These are phyloP conservation scores for Triangularia verruculosa DNA, from an alignment of 2,329 filamentous ascomycete species.

Conservation along the genomic window DNA sequence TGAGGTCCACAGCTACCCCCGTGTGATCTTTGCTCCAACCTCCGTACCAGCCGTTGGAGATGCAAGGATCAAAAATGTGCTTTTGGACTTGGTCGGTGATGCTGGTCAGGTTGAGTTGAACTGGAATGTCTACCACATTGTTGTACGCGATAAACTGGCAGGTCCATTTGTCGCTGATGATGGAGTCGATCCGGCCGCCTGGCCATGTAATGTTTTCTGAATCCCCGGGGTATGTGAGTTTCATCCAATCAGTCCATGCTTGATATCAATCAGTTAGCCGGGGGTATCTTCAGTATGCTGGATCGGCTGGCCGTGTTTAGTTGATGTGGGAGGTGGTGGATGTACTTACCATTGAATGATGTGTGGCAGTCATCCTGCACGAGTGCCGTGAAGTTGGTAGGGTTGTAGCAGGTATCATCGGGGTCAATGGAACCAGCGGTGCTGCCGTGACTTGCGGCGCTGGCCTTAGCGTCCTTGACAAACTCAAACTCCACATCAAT, in stretches of 20 bases:
- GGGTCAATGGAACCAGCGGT: not conserved
- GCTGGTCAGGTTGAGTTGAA: not conserved
- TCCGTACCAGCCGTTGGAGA: not conserved
- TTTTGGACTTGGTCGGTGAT: not conserved
- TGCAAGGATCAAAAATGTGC: not conserved
- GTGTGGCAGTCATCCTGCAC: not conserved
- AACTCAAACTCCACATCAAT: not conserved
- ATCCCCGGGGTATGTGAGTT: not conserved
- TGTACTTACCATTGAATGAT: not conserved
- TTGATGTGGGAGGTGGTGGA: too few relatives aligned
- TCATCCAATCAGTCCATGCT: not conserved
- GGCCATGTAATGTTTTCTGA: not conserved
- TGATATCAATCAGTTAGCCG: not conserved
- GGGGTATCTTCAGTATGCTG: too few relatives aligned
- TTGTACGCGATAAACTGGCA: not conserved
- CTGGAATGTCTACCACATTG: not conserved
- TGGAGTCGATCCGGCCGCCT: not conserved
- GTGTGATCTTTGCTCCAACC: not conserved
- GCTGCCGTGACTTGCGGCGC: not conserved
- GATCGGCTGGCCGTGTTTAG: too few relatives aligned
- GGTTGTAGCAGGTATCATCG: not conserved
- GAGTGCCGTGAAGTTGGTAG: not conserved
- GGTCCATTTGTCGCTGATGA: not conserved
- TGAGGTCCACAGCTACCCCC: not conserved
- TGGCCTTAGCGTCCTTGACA: not conserved